Evolutionary conservation across 2,329 filamentous ascomycete genomes (phyloP).

Genomic region (Arthroderma uncinatum): DNA sequence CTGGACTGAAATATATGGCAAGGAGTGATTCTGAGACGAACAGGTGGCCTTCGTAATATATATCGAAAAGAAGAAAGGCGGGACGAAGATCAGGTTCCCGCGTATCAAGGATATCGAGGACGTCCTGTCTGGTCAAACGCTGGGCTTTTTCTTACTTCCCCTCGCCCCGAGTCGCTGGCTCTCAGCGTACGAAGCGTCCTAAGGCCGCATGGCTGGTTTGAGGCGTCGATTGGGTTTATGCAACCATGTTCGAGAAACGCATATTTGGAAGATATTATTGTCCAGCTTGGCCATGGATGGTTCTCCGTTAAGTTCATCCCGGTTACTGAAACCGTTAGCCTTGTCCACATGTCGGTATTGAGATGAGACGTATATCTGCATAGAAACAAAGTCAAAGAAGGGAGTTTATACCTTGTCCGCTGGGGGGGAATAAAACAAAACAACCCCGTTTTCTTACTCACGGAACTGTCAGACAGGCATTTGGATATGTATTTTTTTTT

Average conservation of each 20-base stretch:
- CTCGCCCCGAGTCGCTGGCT: too few relatives aligned
- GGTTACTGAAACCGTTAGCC: slow-evolving; percentile 3
- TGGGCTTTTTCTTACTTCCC: too few relatives aligned
- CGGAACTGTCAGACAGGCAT: not conserved
- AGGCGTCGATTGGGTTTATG: not conserved
- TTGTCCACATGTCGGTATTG: not conserved
- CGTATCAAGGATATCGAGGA: too few relatives aligned
- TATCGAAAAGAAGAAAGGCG: not conserved
- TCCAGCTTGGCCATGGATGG: not conserved
- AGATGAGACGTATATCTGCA: not conserved
- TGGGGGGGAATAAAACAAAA: not conserved
- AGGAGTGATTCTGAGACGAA: not conserved
- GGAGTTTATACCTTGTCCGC: not conserved
- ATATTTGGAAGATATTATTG: not conserved
- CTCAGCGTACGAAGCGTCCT: not conserved
- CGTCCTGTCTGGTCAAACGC: too few relatives aligned
- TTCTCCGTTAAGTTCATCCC: not conserved
- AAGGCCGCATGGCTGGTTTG: not conserved
- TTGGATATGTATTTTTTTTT: not conserved
- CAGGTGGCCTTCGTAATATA: not conserved
- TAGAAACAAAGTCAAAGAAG: not conserved
- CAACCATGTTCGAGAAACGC: not conserved
- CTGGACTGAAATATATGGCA: not conserved
- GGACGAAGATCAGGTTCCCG: not conserved
- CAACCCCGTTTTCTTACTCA: not conserved